Evolutionary conservation across 352 stramenopile genomes (phyloP).

Genomic region (Globisporangium polare): DNA sequence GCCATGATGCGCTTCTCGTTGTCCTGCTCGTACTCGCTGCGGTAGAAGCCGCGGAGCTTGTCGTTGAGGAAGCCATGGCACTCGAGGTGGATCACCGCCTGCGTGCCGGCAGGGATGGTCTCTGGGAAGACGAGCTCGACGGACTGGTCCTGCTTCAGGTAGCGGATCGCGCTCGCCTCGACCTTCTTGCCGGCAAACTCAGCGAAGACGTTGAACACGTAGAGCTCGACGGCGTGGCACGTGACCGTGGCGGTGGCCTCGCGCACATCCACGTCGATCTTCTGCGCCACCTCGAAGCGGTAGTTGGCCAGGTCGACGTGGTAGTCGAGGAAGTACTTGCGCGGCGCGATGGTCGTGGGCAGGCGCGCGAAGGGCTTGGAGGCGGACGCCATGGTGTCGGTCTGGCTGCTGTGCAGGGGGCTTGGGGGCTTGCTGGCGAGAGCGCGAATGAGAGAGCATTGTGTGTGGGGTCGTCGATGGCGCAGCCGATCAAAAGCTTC

Average conservation of each 20-base stretch:
- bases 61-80: constrained; percentile 84
- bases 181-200: constrained; percentile 35
- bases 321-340: constrained; percentile 82
- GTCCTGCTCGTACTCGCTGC: constrained; percentile 89
- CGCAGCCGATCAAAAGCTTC: neutral
- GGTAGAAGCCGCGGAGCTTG: constrained; percentile 97
- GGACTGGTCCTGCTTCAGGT: constrained; percentile 47
- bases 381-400: neutral
- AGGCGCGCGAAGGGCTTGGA: constrained; percentile 62
- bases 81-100: constrained; percentile 37
- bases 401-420: constrained; percentile 2
- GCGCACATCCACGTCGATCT: constrained; percentile 53
- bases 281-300: constrained; percentile 66
- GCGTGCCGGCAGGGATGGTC: constrained; percentile 26
- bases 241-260: constrained; percentile 78
- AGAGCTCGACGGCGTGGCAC: constrained; percentile 94
- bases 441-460: neutral
- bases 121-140: constrained; percentile 51
- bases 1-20: constrained; percentile 93
- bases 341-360: constrained; percentile 48
- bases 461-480: neutral
- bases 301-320: constrained; percentile 63
- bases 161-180: constrained; percentile 51
- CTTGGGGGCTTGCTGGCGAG: neutral
- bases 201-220: constrained; percentile 69